Evolutionary conservation across 208 protist species (phyloP), one percentile per base, ranked within the genome.

Genomic region (Vickermania spadyakhi): DNA sequence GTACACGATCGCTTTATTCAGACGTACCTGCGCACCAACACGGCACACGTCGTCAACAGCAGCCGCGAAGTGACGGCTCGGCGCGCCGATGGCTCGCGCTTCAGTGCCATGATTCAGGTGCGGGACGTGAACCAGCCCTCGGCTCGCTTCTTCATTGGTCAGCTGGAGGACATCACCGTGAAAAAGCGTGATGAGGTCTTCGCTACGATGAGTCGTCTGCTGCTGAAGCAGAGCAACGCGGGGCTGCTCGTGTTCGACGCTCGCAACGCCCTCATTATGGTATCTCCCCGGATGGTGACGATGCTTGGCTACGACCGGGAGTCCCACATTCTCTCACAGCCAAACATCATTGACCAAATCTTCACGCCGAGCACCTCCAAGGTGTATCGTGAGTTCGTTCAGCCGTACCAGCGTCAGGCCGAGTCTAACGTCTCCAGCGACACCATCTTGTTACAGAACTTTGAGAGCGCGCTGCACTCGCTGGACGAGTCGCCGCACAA

Each of bases 1-100:
- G 13, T 73, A 58, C 79, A 86, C 52, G 66, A 86, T 53, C n/a
- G 54, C 11, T 86, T 79, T 61, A 27, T 86, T 1, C 45, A 70
- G 29, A 52, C 21, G 21, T 86, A 80, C 52, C 29, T 60, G 5
- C 18, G 62, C 28, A 84, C 68, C 4, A 53, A 63, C 21, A 56
- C 71, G 41, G 56, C 55, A 27, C 23, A 65, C 58, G 64, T 80
- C 22, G 67, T 83, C 50, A 72, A 59, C 26, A 60, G 49, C 30
- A 52, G 14, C 53, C 56, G 57, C 41, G 29, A 5, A 21, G 29
- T 73, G 18, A 66, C 57, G 28, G 65, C 61, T n/a, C 27, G 53
- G 61, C 66, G 52, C 28, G 36, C 29, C 51, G 36, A 72, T 52
- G 67, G 67, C 3, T 42, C 30, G 3, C 3, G 4, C 5, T 72